A percentile compares a stretch with the other conserved stretches of the same genome.
These are phyloP conservation scores for Pseudogymnoascus sp. DNA, from an alignment of 2,329 filamentous ascomycete genomes.

Conservation along the genomic window DNA sequence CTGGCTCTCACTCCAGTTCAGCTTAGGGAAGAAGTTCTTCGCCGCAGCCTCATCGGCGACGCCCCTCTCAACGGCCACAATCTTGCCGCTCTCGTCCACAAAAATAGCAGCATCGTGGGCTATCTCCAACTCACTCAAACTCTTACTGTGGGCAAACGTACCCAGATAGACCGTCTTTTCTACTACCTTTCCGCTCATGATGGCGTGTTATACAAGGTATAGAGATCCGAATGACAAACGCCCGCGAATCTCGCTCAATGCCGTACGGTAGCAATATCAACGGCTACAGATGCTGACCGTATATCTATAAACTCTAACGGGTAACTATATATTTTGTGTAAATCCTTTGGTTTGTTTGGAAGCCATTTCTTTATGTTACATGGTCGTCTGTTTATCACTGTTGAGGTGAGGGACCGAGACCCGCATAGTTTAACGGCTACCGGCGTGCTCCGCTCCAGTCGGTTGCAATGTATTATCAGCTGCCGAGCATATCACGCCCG, in stretches of 20 bases:
- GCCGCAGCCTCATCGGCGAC: slow-evolving; percentile 28
- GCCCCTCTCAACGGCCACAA: slow-evolving; percentile 29
- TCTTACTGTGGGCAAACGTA: slow-evolving; percentile 50
- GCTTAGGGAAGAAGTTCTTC: slow-evolving; percentile 26
- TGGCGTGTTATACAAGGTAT: slow-evolving; percentile 6
- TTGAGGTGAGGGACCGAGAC: not conserved
- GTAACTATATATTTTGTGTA: slow-evolving; percentile 5
- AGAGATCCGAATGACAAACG: not conserved
- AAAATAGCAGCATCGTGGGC: slow-evolving; percentile 38
- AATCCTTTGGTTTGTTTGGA: slow-evolving; percentile 1
- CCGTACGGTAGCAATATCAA: slow-evolving; percentile 3
- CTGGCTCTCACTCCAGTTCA: slow-evolving; percentile 23
- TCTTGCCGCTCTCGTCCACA: slow-evolving; percentile 44
- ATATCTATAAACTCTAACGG: not conserved
- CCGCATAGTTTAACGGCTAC: not conserved
- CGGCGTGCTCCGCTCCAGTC: not conserved
- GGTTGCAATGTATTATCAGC: not conserved
- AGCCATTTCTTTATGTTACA: not conserved
- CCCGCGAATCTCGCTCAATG: not conserved
- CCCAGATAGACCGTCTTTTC: slow-evolving; percentile 44
- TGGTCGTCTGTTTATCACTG: not conserved
- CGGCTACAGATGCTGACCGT: not conserved
- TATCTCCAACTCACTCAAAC: slow-evolving; percentile 40
- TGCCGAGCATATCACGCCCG: not conserved
- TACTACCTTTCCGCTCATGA: slow-evolving; percentile 16